Conservation (phyloP, 352 stramenopile genomes). For the Globisporangium polare region DNA sequence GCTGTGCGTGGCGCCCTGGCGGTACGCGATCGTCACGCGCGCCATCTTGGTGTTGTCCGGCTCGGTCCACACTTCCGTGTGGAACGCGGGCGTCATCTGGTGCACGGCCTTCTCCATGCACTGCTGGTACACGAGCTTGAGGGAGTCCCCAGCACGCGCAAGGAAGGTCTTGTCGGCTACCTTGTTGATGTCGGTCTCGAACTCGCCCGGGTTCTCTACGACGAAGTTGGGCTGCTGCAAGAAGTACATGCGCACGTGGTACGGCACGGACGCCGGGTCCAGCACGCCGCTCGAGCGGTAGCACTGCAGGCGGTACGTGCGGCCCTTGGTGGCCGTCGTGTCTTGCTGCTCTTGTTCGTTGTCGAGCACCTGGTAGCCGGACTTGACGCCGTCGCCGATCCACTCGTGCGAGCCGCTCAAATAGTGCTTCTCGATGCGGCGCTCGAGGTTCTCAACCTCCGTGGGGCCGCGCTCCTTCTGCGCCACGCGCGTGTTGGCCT, state of each 20-base stretch:
- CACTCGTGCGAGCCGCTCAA: conserved; percentile 58
- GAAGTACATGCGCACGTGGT: conserved; percentile 86
- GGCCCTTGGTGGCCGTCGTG: conserved; percentile 41
- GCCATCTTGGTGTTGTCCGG: conserved; percentile 75
- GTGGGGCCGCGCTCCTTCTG: conserved; percentile 51
- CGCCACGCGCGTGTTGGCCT: conserved; percentile 43
- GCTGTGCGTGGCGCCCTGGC: conserved; percentile 69
- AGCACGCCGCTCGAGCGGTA: conserved; percentile 79
- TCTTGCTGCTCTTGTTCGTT: conserved; percentile 30
- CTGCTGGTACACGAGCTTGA: conserved; percentile 80
- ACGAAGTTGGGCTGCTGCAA: conserved; percentile 69
- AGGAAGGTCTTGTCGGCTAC: conserved; percentile 79
- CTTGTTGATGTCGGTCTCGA: conserved; percentile 75
- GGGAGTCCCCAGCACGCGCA: conserved; percentile 46
- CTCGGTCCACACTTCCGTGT: conserved; percentile 76
- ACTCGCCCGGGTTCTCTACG: conserved; percentile 44
- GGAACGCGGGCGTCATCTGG: conserved; percentile 79
- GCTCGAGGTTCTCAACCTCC: conserved; percentile 72
- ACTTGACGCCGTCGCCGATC: conserved; percentile 78
- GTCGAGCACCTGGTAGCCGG: conserved; percentile 75
- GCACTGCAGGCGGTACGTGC: conserved; percentile 81
- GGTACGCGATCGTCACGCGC: conserved; percentile 74
- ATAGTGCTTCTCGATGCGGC: conserved; percentile 76
- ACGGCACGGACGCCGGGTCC: conserved; percentile 65
- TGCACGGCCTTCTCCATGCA: conserved; percentile 63